These are phyloP conservation scores for Aspergillus ostianus DNA, from an alignment of 495 filamentous ascomycete species.

Conservation along the genomic window DNA sequence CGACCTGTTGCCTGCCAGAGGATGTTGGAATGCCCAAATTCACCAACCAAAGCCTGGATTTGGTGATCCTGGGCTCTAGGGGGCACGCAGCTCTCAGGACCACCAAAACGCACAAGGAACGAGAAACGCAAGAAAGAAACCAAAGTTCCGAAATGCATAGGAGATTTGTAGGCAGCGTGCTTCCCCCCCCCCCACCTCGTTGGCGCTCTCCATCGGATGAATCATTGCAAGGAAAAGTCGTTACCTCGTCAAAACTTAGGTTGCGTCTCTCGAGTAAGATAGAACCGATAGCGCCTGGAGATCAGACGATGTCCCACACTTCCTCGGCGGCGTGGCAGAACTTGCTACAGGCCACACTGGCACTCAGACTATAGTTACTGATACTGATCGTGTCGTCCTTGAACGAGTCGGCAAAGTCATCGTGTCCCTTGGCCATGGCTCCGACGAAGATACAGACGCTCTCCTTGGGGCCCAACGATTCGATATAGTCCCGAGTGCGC, in stretches of 20 bases:
- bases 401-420: constrained; percentile 91
- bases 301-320: constrained; percentile 85
- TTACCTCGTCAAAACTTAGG: constrained; percentile 30
- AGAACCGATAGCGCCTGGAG: constrained; percentile 7
- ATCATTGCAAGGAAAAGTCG: constrained; percentile 37
- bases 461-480: constrained; percentile 72
- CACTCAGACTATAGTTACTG: constrained; percentile 95
- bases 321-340: constrained; percentile 99
- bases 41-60: constrained; percentile 1
- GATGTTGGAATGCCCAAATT: constrained; percentile 1
- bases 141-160: constrained; percentile 1
- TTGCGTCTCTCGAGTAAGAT: constrained; percentile 15
- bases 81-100: not conserved
- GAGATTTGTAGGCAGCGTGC: not conserved
- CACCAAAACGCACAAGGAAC: not conserved
- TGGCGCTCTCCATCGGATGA: constrained; percentile 12
- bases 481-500: constrained; percentile 83
- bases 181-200: constrained; percentile 1
- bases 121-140: constrained; percentile 4
- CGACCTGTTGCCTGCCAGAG: constrained; percentile 1
- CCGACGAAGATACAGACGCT: constrained; percentile 97
- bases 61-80: not conserved
- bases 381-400: constrained; percentile 98
- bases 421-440: constrained; percentile 94
- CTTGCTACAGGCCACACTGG: constrained; percentile 97